These are phyloP conservation scores for Cercophora scortea DNA, from an alignment of 495 filamentous ascomycete species.

Conservation along the genomic window DNA sequence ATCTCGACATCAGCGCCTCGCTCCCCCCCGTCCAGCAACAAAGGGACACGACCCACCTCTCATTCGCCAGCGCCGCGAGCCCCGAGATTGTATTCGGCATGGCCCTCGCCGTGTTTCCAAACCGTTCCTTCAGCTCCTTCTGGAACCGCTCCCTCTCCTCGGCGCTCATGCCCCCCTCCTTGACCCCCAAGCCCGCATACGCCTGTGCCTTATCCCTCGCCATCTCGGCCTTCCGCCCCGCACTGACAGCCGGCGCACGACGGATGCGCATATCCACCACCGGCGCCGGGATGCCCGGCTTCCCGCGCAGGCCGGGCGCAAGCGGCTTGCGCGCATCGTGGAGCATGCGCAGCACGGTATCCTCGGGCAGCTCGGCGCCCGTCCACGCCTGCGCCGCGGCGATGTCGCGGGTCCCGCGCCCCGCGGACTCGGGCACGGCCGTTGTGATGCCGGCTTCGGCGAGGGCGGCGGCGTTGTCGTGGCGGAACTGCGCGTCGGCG, in stretches of 20 bases:
- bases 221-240: constrained; percentile 58
- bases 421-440: constrained; percentile 47
- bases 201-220: constrained; percentile 71
- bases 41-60: constrained; percentile 29
- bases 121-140: constrained; percentile 70
- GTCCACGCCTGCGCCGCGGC: constrained; percentile 71
- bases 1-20: not conserved
- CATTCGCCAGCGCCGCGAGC: constrained; percentile 76
- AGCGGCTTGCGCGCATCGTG: constrained; percentile 73
- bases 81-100: constrained; percentile 76
- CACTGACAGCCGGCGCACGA: constrained; percentile 24
- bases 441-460: constrained; percentile 48
- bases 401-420: constrained; percentile 62
- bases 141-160: constrained; percentile 62
- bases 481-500: constrained; percentile 59
- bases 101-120: constrained; percentile 60
- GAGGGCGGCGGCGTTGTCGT: constrained; percentile 62
- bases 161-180: constrained; percentile 52
- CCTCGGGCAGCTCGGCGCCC: constrained; percentile 63
- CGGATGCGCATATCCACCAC: constrained; percentile 54
- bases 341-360: constrained; percentile 82
- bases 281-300: constrained; percentile 39
- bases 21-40: not conserved
- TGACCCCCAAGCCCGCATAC: constrained; percentile 53
- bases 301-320: constrained; percentile 33